Evolutionary conservation across 129 eudicot genomes (phyloP).

Genomic region (Silybum marianum): DNA sequence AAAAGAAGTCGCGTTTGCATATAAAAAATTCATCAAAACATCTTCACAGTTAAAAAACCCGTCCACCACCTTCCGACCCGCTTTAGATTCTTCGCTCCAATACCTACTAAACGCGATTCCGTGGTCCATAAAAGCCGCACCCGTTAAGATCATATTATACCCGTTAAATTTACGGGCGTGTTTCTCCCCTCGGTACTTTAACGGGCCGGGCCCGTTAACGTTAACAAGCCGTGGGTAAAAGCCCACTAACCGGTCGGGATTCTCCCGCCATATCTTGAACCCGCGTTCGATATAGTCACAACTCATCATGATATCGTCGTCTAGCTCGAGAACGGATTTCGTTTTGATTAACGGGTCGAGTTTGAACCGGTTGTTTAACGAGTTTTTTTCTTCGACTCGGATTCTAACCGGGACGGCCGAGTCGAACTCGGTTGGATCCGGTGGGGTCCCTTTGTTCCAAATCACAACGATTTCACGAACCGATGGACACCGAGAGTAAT

Average conservation of each 20-base stretch:
- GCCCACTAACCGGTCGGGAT: conserved; percentile 75
- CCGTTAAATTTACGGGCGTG: conserved; percentile 69
- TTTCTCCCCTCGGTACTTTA: conserved; percentile 71
- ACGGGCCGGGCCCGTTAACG: conserved; percentile 46
- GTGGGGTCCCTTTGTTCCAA: conserved; percentile 90
- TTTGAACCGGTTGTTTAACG: conserved; percentile 78
- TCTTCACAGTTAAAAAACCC: conserved; percentile 80
- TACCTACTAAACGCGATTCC: conserved; percentile 57
- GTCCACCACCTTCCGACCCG: conserved; percentile 68
- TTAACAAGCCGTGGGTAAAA: conserved; percentile 72
- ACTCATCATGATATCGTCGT: conserved; percentile 88
- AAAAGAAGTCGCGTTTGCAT: conserved; percentile 66
- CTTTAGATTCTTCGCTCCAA: conserved; percentile 75
- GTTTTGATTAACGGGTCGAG: conserved; percentile 60
- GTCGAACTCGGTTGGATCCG: conserved; percentile 52
- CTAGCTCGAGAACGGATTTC: conserved; percentile 77
- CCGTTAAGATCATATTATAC: conserved; percentile 85
- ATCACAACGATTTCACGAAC: conserved; percentile 86
- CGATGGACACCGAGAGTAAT: conserved; percentile 82
- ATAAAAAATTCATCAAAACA: conserved; percentile 77
- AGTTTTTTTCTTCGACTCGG: conserved; percentile 68
- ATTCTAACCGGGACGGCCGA: conserved; percentile 83
- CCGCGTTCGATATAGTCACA: conserved; percentile 90
- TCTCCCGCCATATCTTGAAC: conserved; percentile 85
- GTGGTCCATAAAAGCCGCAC: conserved; percentile 79